Evolutionary conservation across 352 stramenopile species (phyloP), one percentile per base, ranked within the genome.

Genomic region (Phytophthora aleatoria): DNA sequence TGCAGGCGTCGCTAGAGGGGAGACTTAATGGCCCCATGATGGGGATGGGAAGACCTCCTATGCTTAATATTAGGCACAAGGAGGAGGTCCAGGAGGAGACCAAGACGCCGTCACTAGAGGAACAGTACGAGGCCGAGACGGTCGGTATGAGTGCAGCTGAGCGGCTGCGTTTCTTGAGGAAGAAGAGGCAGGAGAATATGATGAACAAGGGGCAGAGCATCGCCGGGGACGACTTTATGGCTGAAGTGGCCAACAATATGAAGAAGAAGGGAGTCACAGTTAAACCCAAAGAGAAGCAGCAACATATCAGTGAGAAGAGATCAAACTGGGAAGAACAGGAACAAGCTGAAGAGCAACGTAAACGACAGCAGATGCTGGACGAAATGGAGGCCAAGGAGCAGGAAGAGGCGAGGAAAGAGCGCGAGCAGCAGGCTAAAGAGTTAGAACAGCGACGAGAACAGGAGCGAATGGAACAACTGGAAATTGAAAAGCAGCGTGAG

Each of bases 231-330:
- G 80, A 89, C 39, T 91, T 91, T 45, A 83, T 91, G 74, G 69
- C 74, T 9, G 82, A 91, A 57, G 77, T 89, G 38, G 74, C 71
- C 27, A 79, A 59, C 12, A 91, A 91, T 53, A 87, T 88, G 82
- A 83, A 87, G 68, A 89, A 89, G 52, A 91, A 90, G 42, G 71
- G 82, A 16, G 42, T 57, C 20, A 57, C 50, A 12, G 59, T 36
- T 2, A 71, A 55, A 13, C 36, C 30, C 6, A 50, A 72, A 50
- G 38, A 64, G 27, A 61, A 28, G 12, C 11, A 68, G 28, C 48
- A 30, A 16, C 4, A 24, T 9, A 8, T 10, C 3, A 53, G 20
- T 49, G 50, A 76, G 10, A 63, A 73, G 26, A 52, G 11, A 43
- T 10, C 20, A 52, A 69, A n/a, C 15, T 77, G 71, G 71, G 69